Base-by-base conservation (phyloP, 306 rosid species). In the Cucurbita maxima region DNA sequence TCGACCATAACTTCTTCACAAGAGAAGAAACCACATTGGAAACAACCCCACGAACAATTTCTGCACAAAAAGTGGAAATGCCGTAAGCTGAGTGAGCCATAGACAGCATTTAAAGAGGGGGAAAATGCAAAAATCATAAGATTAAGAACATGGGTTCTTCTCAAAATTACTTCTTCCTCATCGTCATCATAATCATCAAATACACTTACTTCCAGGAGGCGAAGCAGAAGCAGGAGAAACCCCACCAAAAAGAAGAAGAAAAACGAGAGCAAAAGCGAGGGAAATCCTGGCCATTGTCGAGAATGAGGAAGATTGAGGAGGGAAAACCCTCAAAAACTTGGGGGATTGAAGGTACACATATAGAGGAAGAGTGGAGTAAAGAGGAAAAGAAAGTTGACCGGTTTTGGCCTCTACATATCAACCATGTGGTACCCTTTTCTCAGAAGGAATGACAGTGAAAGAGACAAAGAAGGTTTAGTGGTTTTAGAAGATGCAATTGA, bases 1-100 rank as follows among this genome's bases (percentile, higher is more conserved):
- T 82, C 30, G 96, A 89, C 97, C 97, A 89, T 11, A 95, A 77
- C 91, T 93, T 88, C 79, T 89, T 91, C 63, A 95, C 54, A 71
- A 48, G 86, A 76, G 96, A 77, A 81, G 99, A 89, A 58, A 85
- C 90, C 81, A 88, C 91, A 83, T 91, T 95, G 20, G 99, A 80
- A 61, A 89, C 91, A 83, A 90, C 77, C 68, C 92, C 92, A 40
- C 91, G 87, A 34, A 89, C 78, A 84, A 91, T 82, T 80, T 85
- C 97, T 94, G 91, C 81, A 76, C 16, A 75, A 75, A 69, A 71
- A 75, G 47, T 59, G 62, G 77, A 77, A 77, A 76, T 58, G 75
- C 59, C 30, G 40, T 38, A 16, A 73, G 58, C 63, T 52, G 15
- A 70, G 36, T 55, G 52, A 66, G 11, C 19, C 55, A 67, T 5